Evolutionary conservation across 768 basidiomycete species (phyloP).

Genomic region (Lepiota brunneoincarnata): DNA sequence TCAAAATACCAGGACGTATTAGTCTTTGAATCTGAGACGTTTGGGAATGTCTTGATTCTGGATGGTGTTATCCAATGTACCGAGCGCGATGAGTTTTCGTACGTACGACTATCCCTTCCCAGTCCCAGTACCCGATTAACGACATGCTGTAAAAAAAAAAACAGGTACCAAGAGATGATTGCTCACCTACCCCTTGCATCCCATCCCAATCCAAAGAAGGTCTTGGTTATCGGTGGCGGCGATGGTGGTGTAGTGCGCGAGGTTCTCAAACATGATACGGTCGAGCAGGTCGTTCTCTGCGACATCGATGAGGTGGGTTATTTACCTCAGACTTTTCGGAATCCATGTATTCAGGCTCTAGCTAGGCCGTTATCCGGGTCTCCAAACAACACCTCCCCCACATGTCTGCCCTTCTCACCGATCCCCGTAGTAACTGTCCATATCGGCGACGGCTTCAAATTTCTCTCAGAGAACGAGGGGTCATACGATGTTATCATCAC

Average conservation of each 20-base stretch:
- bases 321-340: neutral
- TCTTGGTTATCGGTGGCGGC: conserved; percentile 96
- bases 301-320: conserved; percentile 89
- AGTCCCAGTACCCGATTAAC: neutral
- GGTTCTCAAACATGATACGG: conserved; percentile 89
- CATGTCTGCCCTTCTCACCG: conserved; percentile 82
- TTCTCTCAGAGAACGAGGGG: conserved; percentile 82
- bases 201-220: conserved; percentile 94
- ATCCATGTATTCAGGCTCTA: neutral
- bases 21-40: conserved; percentile 94
- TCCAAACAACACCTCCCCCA: conserved; percentile 92
- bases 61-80: conserved; percentile 97
- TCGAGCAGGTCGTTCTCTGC: conserved; percentile 91
- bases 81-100: conserved; percentile 99
- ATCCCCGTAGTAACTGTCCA: conserved; percentile 79
- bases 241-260: conserved; percentile 98
- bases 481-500: conserved; percentile 98
- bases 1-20: conserved; percentile 96
- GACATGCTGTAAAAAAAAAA: neutral
- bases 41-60: conserved; percentile 94
- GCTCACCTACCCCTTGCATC: conserved; percentile 93
- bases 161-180: conserved; percentile 98
- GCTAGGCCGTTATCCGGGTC: conserved; percentile 88
- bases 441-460: conserved; percentile 97
- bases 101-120: conserved; percentile 47